Percentiles rank a stretch among this genome's conserved stretches.
phyloP scores from a whole-genome alignment of 2,329 filamentous ascomycete species.

The Verticillium tricorpus region DNA sequence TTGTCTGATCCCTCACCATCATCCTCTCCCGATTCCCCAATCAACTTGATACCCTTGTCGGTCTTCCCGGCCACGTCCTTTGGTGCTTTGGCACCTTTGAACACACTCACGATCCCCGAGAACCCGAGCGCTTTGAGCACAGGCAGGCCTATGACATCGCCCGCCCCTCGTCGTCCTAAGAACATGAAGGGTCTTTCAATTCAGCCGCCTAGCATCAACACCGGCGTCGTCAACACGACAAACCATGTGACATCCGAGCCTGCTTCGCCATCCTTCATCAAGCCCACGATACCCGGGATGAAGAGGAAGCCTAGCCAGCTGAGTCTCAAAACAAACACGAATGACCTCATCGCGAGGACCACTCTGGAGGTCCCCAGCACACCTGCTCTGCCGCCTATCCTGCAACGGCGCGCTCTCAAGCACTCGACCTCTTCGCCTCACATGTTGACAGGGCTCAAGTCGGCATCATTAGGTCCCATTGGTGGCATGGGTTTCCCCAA shows the following conservation, averaged over 20 bases:
- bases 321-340: slow-evolving; percentile 68
- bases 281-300: slow-evolving; percentile 66
- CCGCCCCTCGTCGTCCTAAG: slow-evolving; percentile 66
- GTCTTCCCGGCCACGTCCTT: slow-evolving; percentile 62
- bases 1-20: slow-evolving; percentile 87
- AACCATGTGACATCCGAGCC: slow-evolving; percentile 58
- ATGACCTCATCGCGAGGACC: slow-evolving; percentile 46
- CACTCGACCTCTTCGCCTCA: slow-evolving; percentile 65
- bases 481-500: slow-evolving; percentile 63
- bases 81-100: slow-evolving; percentile 39
- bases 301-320: slow-evolving; percentile 74
- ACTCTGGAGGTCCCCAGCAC: slow-evolving; percentile 52
- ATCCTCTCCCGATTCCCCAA: slow-evolving; percentile 86
- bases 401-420: slow-evolving; percentile 59
- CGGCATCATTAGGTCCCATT: slow-evolving; percentile 53
- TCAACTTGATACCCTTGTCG: slow-evolving; percentile 66
- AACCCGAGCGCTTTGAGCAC: slow-evolving; percentile 23
- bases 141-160: slow-evolving; percentile 61
- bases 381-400: slow-evolving; percentile 51
- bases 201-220: slow-evolving; percentile 52
- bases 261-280: slow-evolving; percentile 72
- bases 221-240: slow-evolving; percentile 30
- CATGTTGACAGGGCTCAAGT: slow-evolving; percentile 56
- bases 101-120: slow-evolving; percentile 41
- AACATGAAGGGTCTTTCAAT: slow-evolving; percentile 84